Base-by-base conservation (phyloP, 2,329 filamentous ascomycete genomes). In the Macrophomina pseudophaseolina region DNA sequence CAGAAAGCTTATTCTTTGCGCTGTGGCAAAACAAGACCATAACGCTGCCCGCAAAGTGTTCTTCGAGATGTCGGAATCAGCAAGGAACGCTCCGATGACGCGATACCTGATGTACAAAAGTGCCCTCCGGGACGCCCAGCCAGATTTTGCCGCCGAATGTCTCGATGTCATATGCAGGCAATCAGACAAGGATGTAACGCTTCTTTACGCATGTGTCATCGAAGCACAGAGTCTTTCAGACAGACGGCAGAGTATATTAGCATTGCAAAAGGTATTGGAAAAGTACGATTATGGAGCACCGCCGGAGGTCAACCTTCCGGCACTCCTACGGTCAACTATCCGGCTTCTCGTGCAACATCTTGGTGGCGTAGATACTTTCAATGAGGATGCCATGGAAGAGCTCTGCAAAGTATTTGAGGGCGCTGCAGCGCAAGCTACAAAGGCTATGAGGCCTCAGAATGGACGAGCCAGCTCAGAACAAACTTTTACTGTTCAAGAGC, bases 151-250 rank as follows among this genome's bases (percentile, higher is more conserved):
- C n/a, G 77, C 81, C 23, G 83, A 88, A 53, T 92, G 89, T 72
- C 83, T 97, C 2, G 80, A 87, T 32, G 75, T 79, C 2, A 80
- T 97, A 32, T 85, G 83, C 65, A 82, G 82, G n/a, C 75, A 81
- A 6, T 81, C 83, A 0, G 75, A 80, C 0, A 83, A 85, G 28
- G 85, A 89, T 40, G 81, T 83, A 23, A 87, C 88, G 14, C 86
- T 93, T 51, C 81, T 97, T 0, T 93, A 94, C 70, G 91, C 92
- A 1, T 97, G 93, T 71, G 87, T 92, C 28, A 80, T 92, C 33
- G 92, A 96, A 75, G 90, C 92, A 2, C 88, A 93, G 59, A 82
- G 87, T 69, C 80, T 81, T 0, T 87, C 88, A 0, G 86, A 92
- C 68, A 88, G 85, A 60, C 69, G 80, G 0, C 87, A 90, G 69